Percentiles rank a stretch among this genome's conserved stretches.
These are phyloP conservation scores for Helicostylum pulchrum DNA, from an alignment of 192 early-diverging fungal species.

Conservation along the genomic window DNA sequence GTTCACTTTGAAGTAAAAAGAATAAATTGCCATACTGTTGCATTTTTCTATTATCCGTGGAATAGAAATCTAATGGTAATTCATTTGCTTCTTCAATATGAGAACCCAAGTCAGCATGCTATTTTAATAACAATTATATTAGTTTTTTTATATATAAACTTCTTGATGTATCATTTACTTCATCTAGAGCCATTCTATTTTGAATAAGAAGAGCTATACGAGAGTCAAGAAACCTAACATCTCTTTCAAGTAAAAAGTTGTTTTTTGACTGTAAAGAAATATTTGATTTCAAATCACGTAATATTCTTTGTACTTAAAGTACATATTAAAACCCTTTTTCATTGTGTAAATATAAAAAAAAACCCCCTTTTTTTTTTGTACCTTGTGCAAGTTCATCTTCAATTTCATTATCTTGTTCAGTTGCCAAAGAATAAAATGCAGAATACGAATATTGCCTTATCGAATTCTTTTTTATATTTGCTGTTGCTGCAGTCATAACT, in stretches of 20 bases:
- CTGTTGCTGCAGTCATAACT: slow-evolving; percentile 32
- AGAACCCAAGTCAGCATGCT: slow-evolving; percentile 74
- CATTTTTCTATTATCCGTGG: slow-evolving; percentile 70
- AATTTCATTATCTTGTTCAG: slow-evolving; percentile 90
- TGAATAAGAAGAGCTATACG: slow-evolving; percentile 90
- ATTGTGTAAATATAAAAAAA: too few relatives aligned
- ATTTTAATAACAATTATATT: slow-evolving; percentile 1
- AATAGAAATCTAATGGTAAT: slow-evolving; percentile 38
- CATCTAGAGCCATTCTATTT: slow-evolving; percentile 89
- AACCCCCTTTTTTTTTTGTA: too few relatives aligned
- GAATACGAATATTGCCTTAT: slow-evolving; percentile 66
- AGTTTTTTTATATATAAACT: slow-evolving; percentile 21
- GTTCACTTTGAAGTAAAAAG: slow-evolving; percentile 85
- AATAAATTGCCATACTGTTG: slow-evolving; percentile 93
- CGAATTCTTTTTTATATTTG: slow-evolving; percentile 28
- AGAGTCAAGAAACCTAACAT: slow-evolving; percentile 89
- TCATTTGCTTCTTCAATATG: slow-evolving; percentile 64
- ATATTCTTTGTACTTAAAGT: slow-evolving; percentile 77
- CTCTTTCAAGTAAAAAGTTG: slow-evolving; percentile 91
- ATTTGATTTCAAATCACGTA: slow-evolving; percentile 81
- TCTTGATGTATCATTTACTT: slow-evolving; percentile 45
- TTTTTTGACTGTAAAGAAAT: slow-evolving; percentile 94
- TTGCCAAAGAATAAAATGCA: slow-evolving; percentile 76
- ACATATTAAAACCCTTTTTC: too few relatives aligned
- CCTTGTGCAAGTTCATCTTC: slow-evolving; percentile 90